Base-by-base conservation (phyloP, 768 basidiomycete genomes). In the Calocybe gangraenosa region DNA sequence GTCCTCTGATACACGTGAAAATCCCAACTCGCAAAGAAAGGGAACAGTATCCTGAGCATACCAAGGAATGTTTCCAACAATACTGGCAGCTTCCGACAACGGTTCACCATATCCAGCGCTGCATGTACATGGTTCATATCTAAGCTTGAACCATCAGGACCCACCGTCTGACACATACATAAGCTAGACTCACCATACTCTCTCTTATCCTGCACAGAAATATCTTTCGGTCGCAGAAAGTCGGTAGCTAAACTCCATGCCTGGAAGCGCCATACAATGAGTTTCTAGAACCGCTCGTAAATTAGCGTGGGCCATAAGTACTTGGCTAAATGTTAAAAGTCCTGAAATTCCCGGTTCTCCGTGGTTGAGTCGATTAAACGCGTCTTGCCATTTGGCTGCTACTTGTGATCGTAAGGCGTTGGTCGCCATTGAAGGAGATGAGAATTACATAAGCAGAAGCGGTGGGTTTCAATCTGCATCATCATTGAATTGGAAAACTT, bases 1-100 rank as follows among this genome's bases (percentile, higher is more conserved):
- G 53, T 81, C 74, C 58, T 88, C 88, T 90, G 46, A 2, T 20
- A 20, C 4, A 5, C 38, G 14, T 34, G 20, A 25, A 21, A 38
- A 21, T 17, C 40, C 43, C 19, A 25, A 15, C 22, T 14, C 11
- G 18, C 20, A 7, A 36, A 17, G 30, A 13, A 3, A 22, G n/a
- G 11, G 0, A n/a, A n/a, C n/a, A n/a, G 32, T 17, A 28, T n/a
- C 1, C 6, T 3, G 3, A 20, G 58, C 79, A 42, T 42, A 87
- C 87, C 83, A 20, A 89, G 72, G 57, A 86, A 89, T 9, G 73
- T 75, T 56, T 91, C 87, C 18, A 88, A 62, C 46, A 88, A 65
- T 39, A 76, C 73, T 8, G 82, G 76, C 14, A 88, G 61, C 62
- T 79, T 75, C 50, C 78, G 73, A 40, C 75, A 73, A 49, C 74